phyloP scores from a whole-genome alignment of 805 yeast species.

The Spencermartinsiella europaea region DNA sequence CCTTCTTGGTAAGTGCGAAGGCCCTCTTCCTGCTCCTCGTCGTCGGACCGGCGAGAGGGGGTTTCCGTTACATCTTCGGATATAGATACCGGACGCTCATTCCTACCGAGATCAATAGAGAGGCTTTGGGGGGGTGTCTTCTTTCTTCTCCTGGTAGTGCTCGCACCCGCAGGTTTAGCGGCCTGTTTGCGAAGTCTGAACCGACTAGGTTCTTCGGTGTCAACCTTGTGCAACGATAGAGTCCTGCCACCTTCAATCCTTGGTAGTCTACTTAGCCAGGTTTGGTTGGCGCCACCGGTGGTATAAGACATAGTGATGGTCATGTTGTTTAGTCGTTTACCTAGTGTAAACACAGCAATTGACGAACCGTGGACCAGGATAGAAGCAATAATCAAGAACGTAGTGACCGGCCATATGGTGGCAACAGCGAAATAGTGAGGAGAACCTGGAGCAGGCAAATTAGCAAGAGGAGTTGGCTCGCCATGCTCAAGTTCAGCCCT shows the following conservation, averaged over 20 bases:
- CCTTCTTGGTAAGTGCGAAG: conserved; percentile 65
- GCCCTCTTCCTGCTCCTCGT: conserved; percentile 23
- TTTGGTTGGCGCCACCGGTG: conserved; percentile 55
- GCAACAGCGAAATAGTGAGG: conserved; percentile 57
- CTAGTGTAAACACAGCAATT: conserved; percentile 70
- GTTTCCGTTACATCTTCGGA: conserved; percentile 14
- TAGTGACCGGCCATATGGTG: conserved; percentile 75
- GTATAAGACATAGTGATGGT: conserved; percentile 90
- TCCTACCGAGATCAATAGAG: conserved; percentile 22
- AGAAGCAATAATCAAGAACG: conserved; percentile 75
- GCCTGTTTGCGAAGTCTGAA: conserved; percentile 9
- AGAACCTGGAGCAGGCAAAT: conserved; percentile 42
- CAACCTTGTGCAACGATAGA: conserved; percentile 77
- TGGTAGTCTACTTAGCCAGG: conserved; percentile 86
- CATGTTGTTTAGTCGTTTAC: conserved; percentile 85
- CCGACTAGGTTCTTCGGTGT: conserved; percentile 48
- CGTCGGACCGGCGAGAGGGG: conserved; percentile 19
- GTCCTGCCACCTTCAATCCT: conserved; percentile 65
- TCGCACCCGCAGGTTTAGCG: conserved; percentile 24
- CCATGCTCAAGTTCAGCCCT: conserved; percentile 61
- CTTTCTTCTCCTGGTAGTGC: conserved; percentile 19
- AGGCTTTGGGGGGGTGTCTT: conserved; percentile 18
- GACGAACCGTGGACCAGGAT: conserved; percentile 90
- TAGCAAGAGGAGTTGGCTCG: conserved; percentile 52
- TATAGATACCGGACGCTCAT: not conserved